These are phyloP conservation scores for Umbelopsis sp. DNA, from an alignment of 192 early-diverging fungal species.

Conservation along the genomic window DNA sequence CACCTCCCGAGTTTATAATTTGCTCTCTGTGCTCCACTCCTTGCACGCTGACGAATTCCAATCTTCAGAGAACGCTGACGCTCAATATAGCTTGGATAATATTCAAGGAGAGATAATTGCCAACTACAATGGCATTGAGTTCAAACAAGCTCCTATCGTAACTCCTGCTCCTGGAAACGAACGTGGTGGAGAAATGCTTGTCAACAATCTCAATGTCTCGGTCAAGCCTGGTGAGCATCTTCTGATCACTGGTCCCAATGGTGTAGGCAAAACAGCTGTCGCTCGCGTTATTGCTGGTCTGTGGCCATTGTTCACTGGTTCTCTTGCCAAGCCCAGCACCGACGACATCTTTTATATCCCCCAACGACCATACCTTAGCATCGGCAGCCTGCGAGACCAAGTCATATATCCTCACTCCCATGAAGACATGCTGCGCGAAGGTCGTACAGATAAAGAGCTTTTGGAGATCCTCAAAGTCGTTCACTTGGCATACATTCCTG, in stretches of 20 bases:
- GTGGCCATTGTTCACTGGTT: constrained; percentile 92
- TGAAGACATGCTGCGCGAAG: constrained; percentile 74
- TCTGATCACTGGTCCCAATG: constrained; percentile 93
- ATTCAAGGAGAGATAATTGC: constrained; percentile 62
- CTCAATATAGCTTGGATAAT: constrained; percentile 48
- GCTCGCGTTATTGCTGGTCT: constrained; percentile 92
- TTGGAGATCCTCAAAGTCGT: constrained; percentile 81
- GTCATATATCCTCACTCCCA: constrained; percentile 94
- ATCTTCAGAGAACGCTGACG: constrained; percentile 34
- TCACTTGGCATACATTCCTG: constrained; percentile 77
- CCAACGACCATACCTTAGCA: constrained; percentile 92
- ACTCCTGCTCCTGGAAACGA: constrained; percentile 71
- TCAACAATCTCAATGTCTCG: constrained; percentile 74
- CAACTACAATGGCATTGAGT: constrained; percentile 74
- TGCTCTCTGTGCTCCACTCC: constrained; percentile 84
- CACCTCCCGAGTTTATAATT: constrained; percentile 83
- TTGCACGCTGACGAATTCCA: constrained; percentile 62
- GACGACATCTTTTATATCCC: constrained; percentile 97
- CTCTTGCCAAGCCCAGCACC: constrained; percentile 66
- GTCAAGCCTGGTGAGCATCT: constrained; percentile 88
- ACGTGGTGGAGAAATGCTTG: constrained; percentile 80
- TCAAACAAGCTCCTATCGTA: constrained; percentile 88
- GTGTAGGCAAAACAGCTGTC: constrained; percentile 91
- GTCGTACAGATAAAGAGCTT: constrained; percentile 81
- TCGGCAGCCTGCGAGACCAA: constrained; percentile 94